Evolutionary conservation across 192 early-diverging fungal genomes (phyloP).

Genomic region (Coemansia sp.): DNA sequence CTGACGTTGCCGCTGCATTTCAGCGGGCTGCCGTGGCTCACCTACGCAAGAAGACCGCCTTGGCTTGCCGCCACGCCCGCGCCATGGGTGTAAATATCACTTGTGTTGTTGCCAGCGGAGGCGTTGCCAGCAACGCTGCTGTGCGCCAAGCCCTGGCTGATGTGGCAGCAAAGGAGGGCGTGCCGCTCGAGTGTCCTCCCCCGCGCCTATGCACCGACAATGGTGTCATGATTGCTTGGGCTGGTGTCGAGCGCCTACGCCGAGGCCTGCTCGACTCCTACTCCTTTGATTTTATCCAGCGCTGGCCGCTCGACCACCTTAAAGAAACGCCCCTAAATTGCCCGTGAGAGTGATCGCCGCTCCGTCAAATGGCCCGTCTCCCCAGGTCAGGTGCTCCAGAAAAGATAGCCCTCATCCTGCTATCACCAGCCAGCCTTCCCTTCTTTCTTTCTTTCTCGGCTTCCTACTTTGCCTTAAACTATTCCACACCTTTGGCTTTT

Average conservation of each 20-base stretch:
- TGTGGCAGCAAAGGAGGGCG: slow-evolving; percentile 38
- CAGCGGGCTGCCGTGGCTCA: slow-evolving; percentile 62
- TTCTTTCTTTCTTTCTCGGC: background rate
- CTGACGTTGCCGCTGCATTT: slow-evolving; percentile 74
- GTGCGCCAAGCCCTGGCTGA: slow-evolving; percentile 53
- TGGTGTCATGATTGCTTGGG: slow-evolving; percentile 85
- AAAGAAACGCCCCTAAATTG: slow-evolving; percentile 31
- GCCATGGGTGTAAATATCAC: slow-evolving; percentile 36
- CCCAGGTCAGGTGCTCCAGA: background rate
- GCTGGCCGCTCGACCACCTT: slow-evolving; percentile 69
- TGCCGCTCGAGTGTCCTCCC: slow-evolving; percentile 72
- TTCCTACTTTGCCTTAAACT: background rate
- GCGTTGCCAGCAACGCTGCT: slow-evolving; percentile 71
- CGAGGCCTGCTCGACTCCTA: slow-evolving; percentile 67
- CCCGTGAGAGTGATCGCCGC: background rate
- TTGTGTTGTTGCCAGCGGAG: slow-evolving; percentile 71
- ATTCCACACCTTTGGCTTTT: too few relatives aligned
- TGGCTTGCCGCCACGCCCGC: slow-evolving; percentile 54
- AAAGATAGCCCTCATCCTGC: background rate
- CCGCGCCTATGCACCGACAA: slow-evolving; percentile 79
- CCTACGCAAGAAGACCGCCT: slow-evolving; percentile 62
- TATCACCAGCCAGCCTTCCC: background rate
- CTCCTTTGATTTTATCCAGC: slow-evolving; percentile 70
- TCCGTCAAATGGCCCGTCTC: background rate
- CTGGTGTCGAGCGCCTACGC: slow-evolving; percentile 71